These are phyloP conservation scores for Tolypocladium pustulatum DNA, from an alignment of 2,329 filamentous ascomycete genomes.

Conservation along the genomic window DNA sequence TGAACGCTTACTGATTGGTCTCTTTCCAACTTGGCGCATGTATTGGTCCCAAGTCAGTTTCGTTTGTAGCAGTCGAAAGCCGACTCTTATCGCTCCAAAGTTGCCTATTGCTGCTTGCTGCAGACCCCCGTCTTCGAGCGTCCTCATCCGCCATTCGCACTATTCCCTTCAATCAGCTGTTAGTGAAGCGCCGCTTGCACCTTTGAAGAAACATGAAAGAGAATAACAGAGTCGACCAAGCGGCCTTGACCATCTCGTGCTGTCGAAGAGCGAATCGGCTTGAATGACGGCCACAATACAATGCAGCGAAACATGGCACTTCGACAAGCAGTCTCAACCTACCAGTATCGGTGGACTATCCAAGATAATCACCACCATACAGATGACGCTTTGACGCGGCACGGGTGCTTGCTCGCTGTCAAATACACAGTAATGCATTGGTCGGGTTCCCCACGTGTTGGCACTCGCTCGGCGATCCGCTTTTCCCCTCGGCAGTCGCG, in stretches of 20 bases:
- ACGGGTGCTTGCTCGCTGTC: neutral
- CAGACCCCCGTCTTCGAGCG: no score
- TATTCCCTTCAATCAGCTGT: no score
- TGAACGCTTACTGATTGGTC: neutral
- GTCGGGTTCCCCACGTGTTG: neutral
- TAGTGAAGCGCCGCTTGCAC: no score
- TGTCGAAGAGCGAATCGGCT: neutral
- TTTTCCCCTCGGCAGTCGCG: neutral
- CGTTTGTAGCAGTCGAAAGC: neutral
- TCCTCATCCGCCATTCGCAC: no score
- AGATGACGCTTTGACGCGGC: neutral
- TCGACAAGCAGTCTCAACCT: neutral
- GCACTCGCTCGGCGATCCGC: neutral
- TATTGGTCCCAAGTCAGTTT: neutral
- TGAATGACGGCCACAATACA: neutral
- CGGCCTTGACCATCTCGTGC: no score
- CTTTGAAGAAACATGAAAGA: no score
- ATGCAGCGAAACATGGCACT: neutral
- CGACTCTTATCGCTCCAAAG: neutral
- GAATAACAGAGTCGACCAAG: no score
- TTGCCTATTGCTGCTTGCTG: neutral
- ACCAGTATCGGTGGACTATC: neutral
- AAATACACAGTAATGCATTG: neutral
- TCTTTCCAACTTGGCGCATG: neutral
- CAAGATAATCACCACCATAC: neutral